A percentile compares a stretch with the other conserved stretches of the same genome.
These are phyloP conservation scores for Eleusine coracana DNA, from an alignment of 176 grass and related monocot genomes.

Conservation along the genomic window DNA sequence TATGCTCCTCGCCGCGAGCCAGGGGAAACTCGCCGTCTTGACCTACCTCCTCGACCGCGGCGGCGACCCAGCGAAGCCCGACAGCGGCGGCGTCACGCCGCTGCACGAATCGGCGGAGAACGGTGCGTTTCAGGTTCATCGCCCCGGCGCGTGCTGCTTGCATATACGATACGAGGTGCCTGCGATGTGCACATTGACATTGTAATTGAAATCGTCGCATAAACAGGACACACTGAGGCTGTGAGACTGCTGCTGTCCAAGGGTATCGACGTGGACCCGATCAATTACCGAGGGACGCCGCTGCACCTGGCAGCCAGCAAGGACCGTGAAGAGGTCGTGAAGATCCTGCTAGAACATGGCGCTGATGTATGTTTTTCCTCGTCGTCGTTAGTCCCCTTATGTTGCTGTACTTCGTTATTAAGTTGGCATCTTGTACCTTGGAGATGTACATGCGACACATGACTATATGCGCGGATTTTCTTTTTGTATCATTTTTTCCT, in stretches of 20 bases:
- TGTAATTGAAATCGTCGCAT: too few relatives aligned
- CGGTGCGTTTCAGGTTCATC: conserved; percentile 4
- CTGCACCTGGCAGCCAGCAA: conserved; percentile 38
- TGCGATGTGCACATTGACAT: too few relatives aligned
- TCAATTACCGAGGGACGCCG: conserved; percentile 30
- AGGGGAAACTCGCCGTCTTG: background rate
- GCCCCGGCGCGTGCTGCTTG: too few relatives aligned
- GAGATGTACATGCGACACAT: too few relatives aligned
- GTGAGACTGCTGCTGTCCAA: conserved; percentile 45
- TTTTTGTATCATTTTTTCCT: too few relatives aligned
- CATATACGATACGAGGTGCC: too few relatives aligned
- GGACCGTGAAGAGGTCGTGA: background rate
- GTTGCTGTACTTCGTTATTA: too few relatives aligned
- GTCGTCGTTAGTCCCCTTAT: background rate
- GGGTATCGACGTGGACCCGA: conserved; percentile 39
- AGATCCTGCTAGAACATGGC: conserved; percentile 46
- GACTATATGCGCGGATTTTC: too few relatives aligned
- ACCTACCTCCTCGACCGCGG: conserved; percentile 48
- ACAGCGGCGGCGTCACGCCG: conserved; percentile 34
- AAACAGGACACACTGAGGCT: conserved; percentile 22
- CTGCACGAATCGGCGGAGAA: conserved; percentile 43
- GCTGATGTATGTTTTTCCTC: conserved; percentile 44
- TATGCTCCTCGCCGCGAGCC: background rate
- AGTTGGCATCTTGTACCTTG: too few relatives aligned
- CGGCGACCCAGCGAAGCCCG: conserved; percentile 24